Base-by-base conservation (phyloP, 1,139 yeast genomes). In the Blastobotrys proliferans region DNA sequence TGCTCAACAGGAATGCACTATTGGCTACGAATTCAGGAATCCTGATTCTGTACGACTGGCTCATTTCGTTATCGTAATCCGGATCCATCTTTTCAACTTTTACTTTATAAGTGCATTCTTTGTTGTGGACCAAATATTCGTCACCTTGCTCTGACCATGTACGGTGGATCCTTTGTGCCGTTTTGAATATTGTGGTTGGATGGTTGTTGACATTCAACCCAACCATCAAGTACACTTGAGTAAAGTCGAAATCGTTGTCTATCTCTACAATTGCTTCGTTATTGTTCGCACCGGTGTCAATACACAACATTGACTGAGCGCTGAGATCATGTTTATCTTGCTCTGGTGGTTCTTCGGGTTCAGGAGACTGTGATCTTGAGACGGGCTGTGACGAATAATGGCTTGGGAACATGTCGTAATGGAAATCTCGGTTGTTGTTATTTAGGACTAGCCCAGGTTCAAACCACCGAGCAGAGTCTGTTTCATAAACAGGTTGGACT, bases 11-110 rank as follows among this genome's bases (percentile, higher is more conserved):
- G 27, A 42, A 52, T 1, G 49, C 53, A 16, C 54, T 50, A 36
- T 54, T 53, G 26, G 53, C 31, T 17, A 49, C 49, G 20, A 54
- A 19, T 22, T 53, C 56, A 6, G 46, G 25, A n/a, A 53, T 38
- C 13, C 41, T 31, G 10, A 54, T 55, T 4, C 41, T 35, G 35
- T 44, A 53, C 13, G 28, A n/a, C 19, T 20, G 18, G 21, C 21
- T 16, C 29, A 19, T 2, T 21, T 37, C 40, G 20, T 35, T 56
- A n/a, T 45, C 46, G 35, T 42, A 47, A 20, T 46, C 44, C 34
- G 49, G 50, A 11, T n/a, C 35, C 21, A 39, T 18, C 32, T 26
- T 27, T 19, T 44, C 17, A 10, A 38, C 21, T 13, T 14, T 38
- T 18, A 54, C 19, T 30, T 48, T 42, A 31, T 47, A 51, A 21